Conservation (phyloP, 2,329 filamentous ascomycete species). For the Ophiostoma quercus region DNA sequence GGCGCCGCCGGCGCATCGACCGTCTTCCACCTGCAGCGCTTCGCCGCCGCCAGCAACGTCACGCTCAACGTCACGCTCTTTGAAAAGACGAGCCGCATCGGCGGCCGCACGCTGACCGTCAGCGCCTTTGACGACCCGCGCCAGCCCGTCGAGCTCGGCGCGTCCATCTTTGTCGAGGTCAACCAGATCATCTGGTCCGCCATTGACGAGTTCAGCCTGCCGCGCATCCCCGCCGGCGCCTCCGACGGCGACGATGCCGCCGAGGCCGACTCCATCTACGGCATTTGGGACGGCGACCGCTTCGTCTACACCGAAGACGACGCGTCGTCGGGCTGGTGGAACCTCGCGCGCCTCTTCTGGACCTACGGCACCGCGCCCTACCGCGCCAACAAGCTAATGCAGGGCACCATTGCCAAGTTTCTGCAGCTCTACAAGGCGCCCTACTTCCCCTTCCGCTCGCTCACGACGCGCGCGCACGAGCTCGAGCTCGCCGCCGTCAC, state of each 20-base stretch:
- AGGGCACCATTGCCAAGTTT: constrained; percentile 65
- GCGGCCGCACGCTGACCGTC: constrained; percentile 82
- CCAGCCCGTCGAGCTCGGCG: constrained; percentile 77
- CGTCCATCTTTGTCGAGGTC: constrained; percentile 80
- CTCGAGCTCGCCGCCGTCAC: constrained; percentile 64
- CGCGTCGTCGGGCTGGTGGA: constrained; percentile 67
- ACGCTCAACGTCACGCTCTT: constrained; percentile 79
- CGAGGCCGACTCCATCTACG: constrained; percentile 47
- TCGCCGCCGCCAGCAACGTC: constrained; percentile 56
- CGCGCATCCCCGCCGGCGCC: constrained; percentile 38
- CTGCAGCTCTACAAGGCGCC: constrained; percentile 74
- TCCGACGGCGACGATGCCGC: constrained; percentile 37
- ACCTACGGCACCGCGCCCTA: constrained; percentile 78
- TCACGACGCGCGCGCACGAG: constrained; percentile 63
- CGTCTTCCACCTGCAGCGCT: constrained; percentile 74
- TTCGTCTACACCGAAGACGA: constrained; percentile 65
- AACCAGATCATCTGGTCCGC: constrained; percentile 80
- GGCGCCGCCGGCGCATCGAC: constrained; percentile 83
- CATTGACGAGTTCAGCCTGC: constrained; percentile 64
- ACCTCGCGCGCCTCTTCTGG: constrained; percentile 73
- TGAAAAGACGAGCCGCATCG: constrained; percentile 70
- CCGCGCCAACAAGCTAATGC: constrained; percentile 66
- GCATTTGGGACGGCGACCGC: constrained; percentile 74
- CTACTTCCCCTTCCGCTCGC: constrained; percentile 74
- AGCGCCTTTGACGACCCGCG: constrained; percentile 63